Percentiles rank a stretch among this genome's conserved stretches.
Evolutionary conservation across 202 grass and related monocot genomes (phyloP).

Genomic region (Bolboschoenoplectus hybrid): DNA sequence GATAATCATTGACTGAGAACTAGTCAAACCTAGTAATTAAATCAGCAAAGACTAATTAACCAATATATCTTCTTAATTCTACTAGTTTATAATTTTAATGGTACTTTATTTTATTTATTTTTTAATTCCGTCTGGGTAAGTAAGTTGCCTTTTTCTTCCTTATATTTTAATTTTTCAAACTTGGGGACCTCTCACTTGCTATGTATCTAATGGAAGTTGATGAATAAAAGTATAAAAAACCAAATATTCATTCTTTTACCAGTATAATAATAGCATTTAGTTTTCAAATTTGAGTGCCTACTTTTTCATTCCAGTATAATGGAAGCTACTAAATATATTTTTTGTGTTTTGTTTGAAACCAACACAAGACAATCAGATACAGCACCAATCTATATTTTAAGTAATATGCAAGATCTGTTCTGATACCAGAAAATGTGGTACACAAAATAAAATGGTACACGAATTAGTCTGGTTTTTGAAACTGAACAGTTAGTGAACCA

Average conservation of each 20-base stretch:
- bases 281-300: background rate
- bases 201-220: background rate
- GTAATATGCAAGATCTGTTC: background rate
- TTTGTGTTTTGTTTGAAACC: too few relatives aligned
- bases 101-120: background rate
- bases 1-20: constrained; percentile 1
- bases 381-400: background rate
- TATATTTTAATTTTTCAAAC: background rate
- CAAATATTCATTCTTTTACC: background rate
- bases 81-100: background rate
- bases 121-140: too few relatives aligned
- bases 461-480: background rate
- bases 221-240: background rate
- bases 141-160: background rate
- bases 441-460: background rate
- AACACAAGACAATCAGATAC: too few relatives aligned
- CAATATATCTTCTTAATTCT: background rate
- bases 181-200: background rate
- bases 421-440: background rate
- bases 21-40: background rate
- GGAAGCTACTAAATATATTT: background rate
- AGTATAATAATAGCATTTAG: too few relatives aligned
- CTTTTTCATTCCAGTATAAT: background rate
- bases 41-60: background rate
- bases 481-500: background rate